Base-by-base conservation (phyloP, 1,139 yeast species). In the Geotrichum histeridarum region DNA sequence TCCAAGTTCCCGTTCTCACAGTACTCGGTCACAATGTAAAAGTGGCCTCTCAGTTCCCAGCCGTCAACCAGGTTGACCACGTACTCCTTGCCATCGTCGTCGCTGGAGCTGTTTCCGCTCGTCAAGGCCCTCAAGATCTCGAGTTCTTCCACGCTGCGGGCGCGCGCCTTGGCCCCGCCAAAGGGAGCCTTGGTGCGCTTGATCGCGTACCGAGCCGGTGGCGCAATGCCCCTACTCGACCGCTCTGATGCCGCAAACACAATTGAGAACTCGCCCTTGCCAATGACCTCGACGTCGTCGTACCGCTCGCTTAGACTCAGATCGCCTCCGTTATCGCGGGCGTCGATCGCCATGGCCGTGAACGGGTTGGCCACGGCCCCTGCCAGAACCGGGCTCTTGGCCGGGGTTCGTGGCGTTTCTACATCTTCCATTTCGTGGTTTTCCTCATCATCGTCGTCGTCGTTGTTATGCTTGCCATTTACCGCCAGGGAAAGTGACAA, bases 1-100 rank as follows among this genome's bases (percentile, higher is more conserved):
- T 84, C 95, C 51, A 93, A 72, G 30, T 93, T 86, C 1, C 99
- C 98, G 65, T 93, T 91, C 67, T 93, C 99, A 71, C 97, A 93
- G 67, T 75, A 90, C 64, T 91, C 98, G 1, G 96, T 91, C 94
- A 91, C 89, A 44, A 93, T 88, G 68, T 91, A 93, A 63, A 86
- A 80, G 63, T 83, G 83, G 53, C 82, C 82, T 61, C 79, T 77
- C 64, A 74, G 74, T 62, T 88, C 95, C 98, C 97, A 93, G 11
- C 90, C 90, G 65, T 89, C 91, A 33, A 87, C 79, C 60, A 88
- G 81, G 61, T 83, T 83, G 42, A 93, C 81, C 46, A 91, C 80
- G 67, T 87, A 84, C 62, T 87, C 95, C 61, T 83, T 82, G 2
- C 93, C 95, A 60, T 85, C 93, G 58, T 81, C 83, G 62, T 85